Evolutionary conservation across 78 protist genomes (phyloP).

Genomic region (Dictyostelium intermedium): DNA sequence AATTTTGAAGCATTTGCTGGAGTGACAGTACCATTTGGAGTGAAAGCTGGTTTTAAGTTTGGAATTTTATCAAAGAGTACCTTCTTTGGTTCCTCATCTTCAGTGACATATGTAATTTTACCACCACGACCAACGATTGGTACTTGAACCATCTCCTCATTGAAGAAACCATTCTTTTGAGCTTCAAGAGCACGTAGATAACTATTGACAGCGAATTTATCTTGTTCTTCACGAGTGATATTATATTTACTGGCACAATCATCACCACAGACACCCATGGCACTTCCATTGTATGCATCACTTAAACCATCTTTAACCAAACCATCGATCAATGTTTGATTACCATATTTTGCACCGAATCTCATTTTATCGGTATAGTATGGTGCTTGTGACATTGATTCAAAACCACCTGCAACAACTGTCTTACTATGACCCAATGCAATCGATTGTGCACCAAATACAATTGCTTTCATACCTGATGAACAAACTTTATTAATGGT

Average conservation of each 20-base stretch:
- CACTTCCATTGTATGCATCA: constrained; percentile 91
- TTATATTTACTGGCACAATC: constrained; percentile 81
- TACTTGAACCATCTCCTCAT: constrained; percentile 85
- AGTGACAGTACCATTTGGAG: constrained; percentile 91
- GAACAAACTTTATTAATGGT: constrained; percentile 96
- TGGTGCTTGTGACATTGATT: constrained; percentile 97
- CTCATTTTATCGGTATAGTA: constrained; percentile 87
- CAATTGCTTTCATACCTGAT: constrained; percentile 97
- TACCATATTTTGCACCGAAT: constrained; percentile 88
- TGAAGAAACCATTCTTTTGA: constrained; percentile 71
- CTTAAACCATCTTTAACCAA: constrained; percentile 95
- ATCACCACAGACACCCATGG: constrained; percentile 97
- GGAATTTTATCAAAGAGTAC: constrained; percentile 83
- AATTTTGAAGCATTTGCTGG: constrained; percentile 96
- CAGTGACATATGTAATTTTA: constrained; percentile 46
- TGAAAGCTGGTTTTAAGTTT: constrained; percentile 87
- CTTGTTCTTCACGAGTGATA: constrained; percentile 94
- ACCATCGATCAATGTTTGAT: constrained; percentile 84
- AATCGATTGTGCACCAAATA: constrained; percentile 93
- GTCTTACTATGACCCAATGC: constrained; percentile 86
- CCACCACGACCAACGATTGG: constrained; percentile 68
- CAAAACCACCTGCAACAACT: constrained; percentile 98
- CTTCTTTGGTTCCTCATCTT: constrained; percentile 89
- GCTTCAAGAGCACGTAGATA: constrained; percentile 86
- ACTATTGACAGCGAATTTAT: constrained; percentile 90